A percentile compares a stretch with the other conserved stretches of the same genome.
Conservation (phyloP, 371 early-diverging fungal genomes). For the Saksenaea vasiformis region DNA sequence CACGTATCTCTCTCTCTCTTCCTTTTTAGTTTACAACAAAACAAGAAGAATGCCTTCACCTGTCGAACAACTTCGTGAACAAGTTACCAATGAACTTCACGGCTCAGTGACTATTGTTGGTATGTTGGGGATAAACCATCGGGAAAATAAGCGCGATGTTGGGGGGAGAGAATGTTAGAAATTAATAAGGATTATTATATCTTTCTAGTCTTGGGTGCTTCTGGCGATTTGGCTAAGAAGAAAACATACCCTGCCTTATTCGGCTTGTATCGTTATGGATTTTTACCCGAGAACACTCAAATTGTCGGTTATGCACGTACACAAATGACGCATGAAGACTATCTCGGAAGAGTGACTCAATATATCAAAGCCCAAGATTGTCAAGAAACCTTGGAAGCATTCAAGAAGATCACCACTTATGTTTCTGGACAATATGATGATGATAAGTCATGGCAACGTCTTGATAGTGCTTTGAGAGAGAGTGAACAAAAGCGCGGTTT, state of each 20-base stretch:
- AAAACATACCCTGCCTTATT: slow-evolving; percentile 98
- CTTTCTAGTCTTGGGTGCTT: slow-evolving; percentile 79
- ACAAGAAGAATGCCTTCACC: slow-evolving; percentile 27
- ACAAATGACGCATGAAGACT: slow-evolving; percentile 78
- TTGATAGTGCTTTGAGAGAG: slow-evolving; percentile 61
- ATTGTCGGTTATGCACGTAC: slow-evolving; percentile 98
- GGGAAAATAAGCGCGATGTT: neutral
- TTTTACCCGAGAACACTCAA: slow-evolving; percentile 74
- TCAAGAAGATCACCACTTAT: slow-evolving; percentile 82
- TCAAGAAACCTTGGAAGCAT: slow-evolving; percentile 54
- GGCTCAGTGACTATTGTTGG: slow-evolving; percentile 57
- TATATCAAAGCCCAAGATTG: slow-evolving; percentile 61
- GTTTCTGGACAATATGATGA: slow-evolving; percentile 90
- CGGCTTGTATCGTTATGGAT: slow-evolving; percentile 74
- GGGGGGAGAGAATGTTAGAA: neutral
- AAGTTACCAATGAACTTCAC: slow-evolving; percentile 38
- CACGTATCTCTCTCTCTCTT: neutral
- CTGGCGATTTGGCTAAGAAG: slow-evolving; percentile 94
- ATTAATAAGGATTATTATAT: neutral
- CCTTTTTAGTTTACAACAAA: neutral
- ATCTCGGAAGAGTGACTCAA: slow-evolving; percentile 75
- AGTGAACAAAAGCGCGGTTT: slow-evolving; percentile 45
- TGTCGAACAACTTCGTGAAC: slow-evolving; percentile 37
- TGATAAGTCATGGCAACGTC: slow-evolving; percentile 66
- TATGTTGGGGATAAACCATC: slow-evolving; percentile 24